Evolutionary conservation across 2,329 filamentous ascomycete genomes (phyloP).

Genomic region (Penicillium sp.): DNA sequence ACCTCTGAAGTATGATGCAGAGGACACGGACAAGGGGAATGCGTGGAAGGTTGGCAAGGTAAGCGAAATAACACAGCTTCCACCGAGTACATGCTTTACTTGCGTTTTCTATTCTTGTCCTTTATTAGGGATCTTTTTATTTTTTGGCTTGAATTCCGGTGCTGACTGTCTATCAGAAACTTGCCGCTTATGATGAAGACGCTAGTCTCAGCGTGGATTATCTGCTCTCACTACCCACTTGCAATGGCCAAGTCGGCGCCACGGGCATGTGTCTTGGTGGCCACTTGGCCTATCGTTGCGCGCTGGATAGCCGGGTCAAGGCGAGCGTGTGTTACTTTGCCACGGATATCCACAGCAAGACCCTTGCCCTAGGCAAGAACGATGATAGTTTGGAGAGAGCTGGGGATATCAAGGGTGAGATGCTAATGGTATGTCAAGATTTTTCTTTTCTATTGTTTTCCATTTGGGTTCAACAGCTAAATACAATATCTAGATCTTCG

Average conservation of each 20-base stretch:
- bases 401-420: slow-evolving; percentile 69
- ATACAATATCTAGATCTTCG: slow-evolving; percentile 63
- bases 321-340: slow-evolving; percentile 87
- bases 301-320: slow-evolving; percentile 71
- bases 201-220: slow-evolving; percentile 65
- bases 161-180: slow-evolving; percentile 52
- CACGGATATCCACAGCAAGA: slow-evolving; percentile 80
- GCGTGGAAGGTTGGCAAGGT: slow-evolving; percentile 80
- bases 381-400: slow-evolving; percentile 63
- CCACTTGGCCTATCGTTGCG: slow-evolving; percentile 72
- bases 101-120: background rate
- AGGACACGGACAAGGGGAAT: slow-evolving; percentile 85
- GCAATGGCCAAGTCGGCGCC: slow-evolving; percentile 73
- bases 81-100: too few relatives aligned
- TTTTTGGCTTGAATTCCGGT: background rate
- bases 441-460: background rate
- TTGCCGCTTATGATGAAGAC: slow-evolving; percentile 83
- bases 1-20: slow-evolving; percentile 77
- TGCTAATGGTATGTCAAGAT: slow-evolving; percentile 60
- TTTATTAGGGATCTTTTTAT: background rate
- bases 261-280: slow-evolving; percentile 94
- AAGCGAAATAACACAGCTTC: slow-evolving; percentile 6
- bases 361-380: slow-evolving; percentile 65
- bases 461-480: background rate
- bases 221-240: slow-evolving; percentile 69